Evolutionary conservation across 2,329 filamentous ascomycete genomes (phyloP), one percentile per base, ranked within the genome.

Genomic region (Penicillium sumatraense): DNA sequence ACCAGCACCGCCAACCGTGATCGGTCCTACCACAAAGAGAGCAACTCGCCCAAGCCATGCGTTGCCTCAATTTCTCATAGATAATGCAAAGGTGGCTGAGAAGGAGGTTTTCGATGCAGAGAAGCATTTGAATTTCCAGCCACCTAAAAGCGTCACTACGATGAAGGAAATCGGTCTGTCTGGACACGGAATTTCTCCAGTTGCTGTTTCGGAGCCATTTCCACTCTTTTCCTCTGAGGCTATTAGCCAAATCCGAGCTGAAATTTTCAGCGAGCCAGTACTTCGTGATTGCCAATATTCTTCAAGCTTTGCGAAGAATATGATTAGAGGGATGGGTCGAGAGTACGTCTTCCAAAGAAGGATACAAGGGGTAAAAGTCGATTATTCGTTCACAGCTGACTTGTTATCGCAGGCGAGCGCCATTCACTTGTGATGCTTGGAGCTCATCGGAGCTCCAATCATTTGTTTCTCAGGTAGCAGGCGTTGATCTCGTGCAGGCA

Each of bases 161-260:
- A 88, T 88, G 85, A 77, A 81, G 62, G 85, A 88, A n/a, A 33
- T 64, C 3, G 61, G 62, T 7, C 67, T 77, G 2, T 77, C 82
- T 18, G 77, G 79, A 46, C 76, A 74, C 18, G 86, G 85, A 1
- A 79, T 89, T 21, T 88, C 86, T 1, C 80, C 80, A 1, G 75
- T 83, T 45, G 86, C 85, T 2, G 84, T 86, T 44, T 85, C 85
- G 0, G 80, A 86, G 51, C 85, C 86, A 0, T 89, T 89, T 68
- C 76, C 77, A 1, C 78, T 89, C 16, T 89, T 89, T 69, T 83
- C 81, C 5, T 64, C 78, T 20, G 83, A 86, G 48, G 85, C 85
- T 1, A 78, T 88, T 38, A 70, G 80, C 64, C 78, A 82, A 53
- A 87, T 89, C 78, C 77, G 86, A 55, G 72, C 72, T 1, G 86